A percentile compares a stretch with the other conserved stretches of the same genome.
Evolutionary conservation across 208 protist species (phyloP).

Genomic region (Trypanosoma caninum): DNA sequence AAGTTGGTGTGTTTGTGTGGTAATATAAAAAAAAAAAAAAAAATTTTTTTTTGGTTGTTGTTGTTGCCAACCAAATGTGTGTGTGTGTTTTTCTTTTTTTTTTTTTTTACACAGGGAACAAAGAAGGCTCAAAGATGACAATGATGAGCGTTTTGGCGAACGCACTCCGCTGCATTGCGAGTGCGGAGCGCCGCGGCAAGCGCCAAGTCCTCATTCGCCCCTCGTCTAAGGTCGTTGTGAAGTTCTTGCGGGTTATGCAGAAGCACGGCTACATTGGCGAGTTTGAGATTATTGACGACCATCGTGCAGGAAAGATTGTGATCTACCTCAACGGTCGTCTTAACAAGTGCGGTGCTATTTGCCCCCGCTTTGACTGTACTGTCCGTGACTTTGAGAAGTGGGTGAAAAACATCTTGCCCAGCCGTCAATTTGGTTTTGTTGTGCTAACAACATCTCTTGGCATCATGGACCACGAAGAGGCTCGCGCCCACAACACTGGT

Average conservation of each 20-base stretch:
- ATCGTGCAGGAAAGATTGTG: conserved; percentile 99
- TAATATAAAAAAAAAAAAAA: too few species aligned
- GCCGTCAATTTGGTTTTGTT: conserved; percentile 99
- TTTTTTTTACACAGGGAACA: conserved; percentile 4
- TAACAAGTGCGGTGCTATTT: conserved; percentile 99
- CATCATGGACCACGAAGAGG: conserved; percentile 99
- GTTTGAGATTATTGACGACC: conserved; percentile 99
- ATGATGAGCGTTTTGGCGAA: conserved; percentile 99
- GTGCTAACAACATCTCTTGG: conserved; percentile 99
- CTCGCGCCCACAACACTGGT: conserved; percentile 97
- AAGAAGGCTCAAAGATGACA: conserved; percentile 93
- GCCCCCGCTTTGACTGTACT: conserved; percentile 98
- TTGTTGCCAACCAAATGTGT: background rate
- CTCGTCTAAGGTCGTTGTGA: conserved; percentile 99
- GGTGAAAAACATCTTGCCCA: conserved; percentile 98
- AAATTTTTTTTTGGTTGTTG: too few species aligned
- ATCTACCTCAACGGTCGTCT: conserved; percentile 99
- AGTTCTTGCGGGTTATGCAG: conserved; percentile 99
- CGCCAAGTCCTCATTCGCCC: conserved; percentile 99
- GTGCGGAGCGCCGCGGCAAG: conserved; percentile 99
- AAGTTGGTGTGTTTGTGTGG: too few species aligned
- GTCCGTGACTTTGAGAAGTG: conserved; percentile 98
- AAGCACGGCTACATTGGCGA: conserved; percentile 99
- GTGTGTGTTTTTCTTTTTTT: background rate
- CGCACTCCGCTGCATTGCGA: conserved; percentile 98